Evolutionary conservation across 2,329 filamentous ascomycete species (phyloP).

Genomic region (Geosmithia flava): DNA sequence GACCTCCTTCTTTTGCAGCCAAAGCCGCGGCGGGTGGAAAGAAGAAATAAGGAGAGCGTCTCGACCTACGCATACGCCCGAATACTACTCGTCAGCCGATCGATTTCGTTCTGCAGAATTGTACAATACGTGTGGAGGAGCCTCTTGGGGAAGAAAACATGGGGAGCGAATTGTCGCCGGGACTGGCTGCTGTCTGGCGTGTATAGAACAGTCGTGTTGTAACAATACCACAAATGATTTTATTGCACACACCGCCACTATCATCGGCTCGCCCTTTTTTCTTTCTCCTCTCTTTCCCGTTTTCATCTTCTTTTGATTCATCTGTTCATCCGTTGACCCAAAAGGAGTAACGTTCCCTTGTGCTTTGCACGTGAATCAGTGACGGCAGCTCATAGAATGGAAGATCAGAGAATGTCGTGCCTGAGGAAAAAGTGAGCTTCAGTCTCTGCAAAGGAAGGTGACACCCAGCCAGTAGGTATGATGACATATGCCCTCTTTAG

Average conservation of each 20-base stretch:
- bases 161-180: background rate
- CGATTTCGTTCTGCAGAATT: background rate
- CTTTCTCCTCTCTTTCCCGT: no score
- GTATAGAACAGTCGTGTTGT: background rate
- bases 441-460: no score
- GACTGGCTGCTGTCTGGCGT: background rate
- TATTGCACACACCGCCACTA: background rate
- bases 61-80: background rate
- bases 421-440: no score
- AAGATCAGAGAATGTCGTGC: no score
- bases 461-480: no score
- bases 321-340: no score
- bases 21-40: slow-evolving; percentile 12
- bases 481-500: no score
- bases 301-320: no score
- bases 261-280: background rate
- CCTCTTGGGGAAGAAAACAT: background rate
- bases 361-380: no score
- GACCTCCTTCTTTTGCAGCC: slow-evolving; percentile 1
- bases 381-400: no score
- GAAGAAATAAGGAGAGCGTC: slow-evolving; percentile 7
- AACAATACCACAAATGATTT: background rate
- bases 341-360: no score
- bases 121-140: background rate
- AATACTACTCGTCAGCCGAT: background rate